Evolutionary conservation across 2,329 filamentous ascomycete genomes (phyloP).

Genomic region (Aspergillus neotritici): DNA sequence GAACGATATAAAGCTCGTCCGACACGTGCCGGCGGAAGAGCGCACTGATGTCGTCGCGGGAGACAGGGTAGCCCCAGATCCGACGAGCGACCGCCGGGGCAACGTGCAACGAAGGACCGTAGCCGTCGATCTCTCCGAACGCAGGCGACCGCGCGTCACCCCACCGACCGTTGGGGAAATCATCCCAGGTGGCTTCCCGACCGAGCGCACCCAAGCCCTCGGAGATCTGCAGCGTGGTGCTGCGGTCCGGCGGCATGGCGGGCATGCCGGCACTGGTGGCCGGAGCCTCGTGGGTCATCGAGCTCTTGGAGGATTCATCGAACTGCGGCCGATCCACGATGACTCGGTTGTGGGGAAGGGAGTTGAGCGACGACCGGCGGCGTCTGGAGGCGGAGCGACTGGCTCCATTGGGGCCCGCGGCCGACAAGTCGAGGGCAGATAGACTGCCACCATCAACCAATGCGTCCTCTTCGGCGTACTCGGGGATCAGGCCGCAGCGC

Average conservation of each 20-base stretch:
- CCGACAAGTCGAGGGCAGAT: slow-evolving; percentile 18
- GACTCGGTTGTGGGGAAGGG: slow-evolving; percentile 79
- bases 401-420: slow-evolving; percentile 19
- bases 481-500: slow-evolving; percentile 72
- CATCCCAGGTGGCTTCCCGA: slow-evolving; percentile 95
- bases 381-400: slow-evolving; percentile 42
- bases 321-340: slow-evolving; percentile 61
- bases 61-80: slow-evolving; percentile 76
- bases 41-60: slow-evolving; percentile 64
- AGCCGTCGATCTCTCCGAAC: slow-evolving; percentile 96
- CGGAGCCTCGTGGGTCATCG: slow-evolving; percentile 56
- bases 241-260: slow-evolving; percentile 63
- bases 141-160: slow-evolving; percentile 88
- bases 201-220: slow-evolving; percentile 87
- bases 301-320: slow-evolving; percentile 32
- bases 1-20: slow-evolving; percentile 73
- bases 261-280: slow-evolving; percentile 74
- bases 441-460: slow-evolving; percentile 34
- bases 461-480: slow-evolving; percentile 46
- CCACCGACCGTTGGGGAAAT: slow-evolving; percentile 94
- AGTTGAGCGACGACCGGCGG: slow-evolving; percentile 72
- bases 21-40: slow-evolving; percentile 77
- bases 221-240: slow-evolving; percentile 85
- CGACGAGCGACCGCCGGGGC: slow-evolving; percentile 74
- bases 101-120: slow-evolving; percentile 91